These are phyloP conservation scores for Pythium vanterpoolii DNA, from an alignment of 352 stramenopile genomes.

Conservation along the genomic window DNA sequence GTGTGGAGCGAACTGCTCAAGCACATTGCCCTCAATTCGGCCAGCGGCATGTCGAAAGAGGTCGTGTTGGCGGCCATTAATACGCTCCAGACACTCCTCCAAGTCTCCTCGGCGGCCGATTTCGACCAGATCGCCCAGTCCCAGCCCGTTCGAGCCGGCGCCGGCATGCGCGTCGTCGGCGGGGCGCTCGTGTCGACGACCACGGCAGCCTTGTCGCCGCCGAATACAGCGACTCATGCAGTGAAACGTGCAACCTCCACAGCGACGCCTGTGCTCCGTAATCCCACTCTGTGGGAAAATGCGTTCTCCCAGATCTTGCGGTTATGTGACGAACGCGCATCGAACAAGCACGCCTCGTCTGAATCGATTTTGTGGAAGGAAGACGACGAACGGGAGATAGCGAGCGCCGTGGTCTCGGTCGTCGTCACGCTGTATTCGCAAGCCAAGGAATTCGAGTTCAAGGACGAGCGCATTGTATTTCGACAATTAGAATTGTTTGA, in stretches of 20 bases:
- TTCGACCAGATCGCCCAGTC: conserved; percentile 72
- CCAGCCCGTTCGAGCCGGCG: conserved; percentile 72
- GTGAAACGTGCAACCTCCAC: conserved; percentile 19
- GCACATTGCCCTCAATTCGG: conserved; percentile 55
- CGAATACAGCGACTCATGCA: background rate
- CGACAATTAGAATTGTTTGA: conserved; percentile 66
- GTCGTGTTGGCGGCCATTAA: conserved; percentile 72
- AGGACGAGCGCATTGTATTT: conserved; percentile 53
- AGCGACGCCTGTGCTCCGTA: conserved; percentile 28
- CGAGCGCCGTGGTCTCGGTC: conserved; percentile 67
- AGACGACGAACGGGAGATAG: conserved; percentile 81
- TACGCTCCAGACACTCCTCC: conserved; percentile 79
- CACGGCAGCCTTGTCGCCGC: conserved; percentile 15
- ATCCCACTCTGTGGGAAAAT: conserved; percentile 63
- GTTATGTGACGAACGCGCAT: conserved; percentile 43
- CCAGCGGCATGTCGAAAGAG: conserved; percentile 62
- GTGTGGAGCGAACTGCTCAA: conserved; percentile 66
- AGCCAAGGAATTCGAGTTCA: conserved; percentile 73
- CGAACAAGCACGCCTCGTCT: background rate
- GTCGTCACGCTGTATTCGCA: conserved; percentile 77
- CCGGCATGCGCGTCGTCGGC: conserved; percentile 90
- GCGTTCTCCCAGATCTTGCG: conserved; percentile 61
- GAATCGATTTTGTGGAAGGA: conserved; percentile 42
- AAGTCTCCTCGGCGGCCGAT: conserved; percentile 68
- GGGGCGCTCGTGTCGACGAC: conserved; percentile 64